Percentiles rank a stretch among this genome's conserved stretches.
These are phyloP conservation scores for Rhodomyrtus tomentosa DNA, from an alignment of 345 rosid genomes.

Conservation along the genomic window DNA sequence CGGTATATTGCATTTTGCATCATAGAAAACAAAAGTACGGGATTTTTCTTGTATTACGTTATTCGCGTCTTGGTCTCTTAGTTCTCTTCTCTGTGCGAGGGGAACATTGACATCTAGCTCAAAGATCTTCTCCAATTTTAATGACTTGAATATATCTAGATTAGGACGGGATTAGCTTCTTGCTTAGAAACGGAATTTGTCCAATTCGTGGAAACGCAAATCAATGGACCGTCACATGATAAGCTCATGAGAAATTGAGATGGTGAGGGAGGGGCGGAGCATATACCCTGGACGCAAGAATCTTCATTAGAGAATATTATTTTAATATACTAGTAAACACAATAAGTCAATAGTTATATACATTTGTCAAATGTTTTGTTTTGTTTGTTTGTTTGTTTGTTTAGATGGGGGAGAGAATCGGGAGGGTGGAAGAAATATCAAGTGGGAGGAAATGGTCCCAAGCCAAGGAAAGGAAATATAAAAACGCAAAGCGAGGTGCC, in stretches of 20 bases:
- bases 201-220: neutral
- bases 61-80: neutral
- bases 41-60: neutral
- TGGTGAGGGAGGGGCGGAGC: neutral
- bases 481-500: neutral
- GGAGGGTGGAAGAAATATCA: neutral
- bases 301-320: neutral
- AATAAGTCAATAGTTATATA: neutral
- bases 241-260: neutral
- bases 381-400: neutral
- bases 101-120: neutral
- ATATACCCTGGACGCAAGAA: neutral
- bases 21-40: neutral
- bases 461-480: neutral
- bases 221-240: neutral
- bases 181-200: neutral
- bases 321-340: neutral
- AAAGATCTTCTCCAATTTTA: neutral
- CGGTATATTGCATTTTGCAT: neutral
- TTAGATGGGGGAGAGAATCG: neutral
- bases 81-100: neutral
- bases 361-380: neutral
- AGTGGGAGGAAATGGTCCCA: neutral
- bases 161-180: neutral
- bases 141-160: neutral